phyloP scores from a whole-genome alignment of 768 basidiomycete genomes.

The Tricholoma hemisulphureum region DNA sequence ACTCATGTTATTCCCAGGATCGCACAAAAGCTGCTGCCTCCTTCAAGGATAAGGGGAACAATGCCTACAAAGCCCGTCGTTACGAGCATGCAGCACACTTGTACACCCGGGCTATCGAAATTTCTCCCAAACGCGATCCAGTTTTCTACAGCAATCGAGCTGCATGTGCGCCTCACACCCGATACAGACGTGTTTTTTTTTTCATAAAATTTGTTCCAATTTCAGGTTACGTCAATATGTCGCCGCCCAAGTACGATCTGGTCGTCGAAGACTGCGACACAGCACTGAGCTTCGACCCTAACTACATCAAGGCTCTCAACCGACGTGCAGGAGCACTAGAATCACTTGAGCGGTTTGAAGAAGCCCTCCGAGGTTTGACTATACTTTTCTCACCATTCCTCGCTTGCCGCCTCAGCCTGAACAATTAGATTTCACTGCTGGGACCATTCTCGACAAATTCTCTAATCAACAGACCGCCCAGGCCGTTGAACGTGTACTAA shows the following conservation, averaged over 20 bases:
- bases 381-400: neutral
- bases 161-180: slow-evolving; percentile 62
- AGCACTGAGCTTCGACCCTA: slow-evolving; percentile 78
- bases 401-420: neutral
- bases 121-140: slow-evolving; percentile 78
- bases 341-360: slow-evolving; percentile 66
- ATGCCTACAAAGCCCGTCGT: slow-evolving; percentile 61
- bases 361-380: slow-evolving; percentile 72
- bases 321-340: slow-evolving; percentile 87
- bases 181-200: neutral
- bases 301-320: slow-evolving; percentile 89
- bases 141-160: slow-evolving; percentile 98
- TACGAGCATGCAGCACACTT: slow-evolving; percentile 58
- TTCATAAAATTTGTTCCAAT: neutral
- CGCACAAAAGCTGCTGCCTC: slow-evolving; percentile 58
- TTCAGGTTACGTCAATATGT: slow-evolving; percentile 87
- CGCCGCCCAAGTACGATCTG: slow-evolving; percentile 76
- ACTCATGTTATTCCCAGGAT: slow-evolving; percentile 44
- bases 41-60: slow-evolving; percentile 72
- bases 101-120: slow-evolving; percentile 74
- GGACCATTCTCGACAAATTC: slow-evolving; percentile 93
- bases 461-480: slow-evolving; percentile 74
- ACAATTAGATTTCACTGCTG: slow-evolving; percentile 88
- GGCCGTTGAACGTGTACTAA: slow-evolving; percentile 90
- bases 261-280: slow-evolving; percentile 88